Evolutionary conservation across 371 early-diverging fungal species (phyloP), one percentile per base, ranked within the genome.

Genomic region (Mortierella polycephala): DNA sequence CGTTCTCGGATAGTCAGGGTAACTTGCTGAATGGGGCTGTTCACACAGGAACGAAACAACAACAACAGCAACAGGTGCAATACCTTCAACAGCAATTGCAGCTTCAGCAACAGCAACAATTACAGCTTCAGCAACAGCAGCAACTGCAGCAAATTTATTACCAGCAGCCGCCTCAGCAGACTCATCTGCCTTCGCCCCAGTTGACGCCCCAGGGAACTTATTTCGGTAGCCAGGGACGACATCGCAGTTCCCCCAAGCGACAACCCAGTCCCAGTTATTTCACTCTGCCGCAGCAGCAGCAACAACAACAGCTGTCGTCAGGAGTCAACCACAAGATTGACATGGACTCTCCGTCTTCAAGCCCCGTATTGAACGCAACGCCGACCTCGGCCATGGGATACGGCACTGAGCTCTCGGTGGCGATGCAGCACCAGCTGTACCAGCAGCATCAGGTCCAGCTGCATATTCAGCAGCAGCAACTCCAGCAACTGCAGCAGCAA

Each of bases 361-460:
- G 69, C 40, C 75, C 70, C 3, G 62, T 53, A 12, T 41, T 66
- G 5, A 68, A 67, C 52, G 67, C 69, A 2, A 39, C 71, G 13
- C 51, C 56, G 5, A 41, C 63, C n/a, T 37, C 67, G 14, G 11
- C 5, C 10, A 18, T 44, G 46, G 52, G 47, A n/a, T 57, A 56
- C 45, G 30, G 40, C 2, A 59, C 52, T n/a, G 75, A 75, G 9
- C 63, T 75, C 13, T 70, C 75, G 8, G 58, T 70, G 13, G 75
- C 67, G 1, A 57, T 71, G 65, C 75, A 74, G 51, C 52, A 68
- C 37, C 74, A 74, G 13, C 75, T 65, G 39, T 45, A 68, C 13
- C 76, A 75, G 40, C 76, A 75, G 50, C 76, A 75, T n/a, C 71
- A 75, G 21, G 21, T 71, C 5, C 69, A 74, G 14, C 64, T 63